phyloP scores from a whole-genome alignment of 331 rosid genomes.

The Malus hybrid region DNA sequence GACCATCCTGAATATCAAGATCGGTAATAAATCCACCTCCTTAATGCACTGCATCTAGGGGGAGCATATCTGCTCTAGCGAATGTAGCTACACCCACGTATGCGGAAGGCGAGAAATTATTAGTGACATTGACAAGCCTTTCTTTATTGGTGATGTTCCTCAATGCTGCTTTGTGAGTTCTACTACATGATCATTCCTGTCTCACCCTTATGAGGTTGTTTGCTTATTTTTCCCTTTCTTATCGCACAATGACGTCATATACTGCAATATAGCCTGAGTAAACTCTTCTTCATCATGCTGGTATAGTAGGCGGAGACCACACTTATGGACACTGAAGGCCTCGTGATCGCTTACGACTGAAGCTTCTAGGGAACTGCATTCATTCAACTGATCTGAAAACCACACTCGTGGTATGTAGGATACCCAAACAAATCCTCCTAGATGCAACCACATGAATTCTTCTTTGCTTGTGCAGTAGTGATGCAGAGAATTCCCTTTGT shows the following conservation, averaged over 20 bases:
- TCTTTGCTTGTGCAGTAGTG: constrained; percentile 4
- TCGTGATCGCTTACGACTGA: neutral
- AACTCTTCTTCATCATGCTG: neutral
- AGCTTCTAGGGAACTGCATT: neutral
- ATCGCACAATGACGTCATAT: neutral
- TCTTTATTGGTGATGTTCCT: no score
- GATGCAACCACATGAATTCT: constrained; percentile 2
- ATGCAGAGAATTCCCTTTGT: neutral
- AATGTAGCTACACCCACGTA: no score
- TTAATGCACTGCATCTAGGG: no score
- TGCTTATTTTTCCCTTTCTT: neutral
- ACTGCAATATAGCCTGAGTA: neutral
- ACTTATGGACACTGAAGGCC: neutral
- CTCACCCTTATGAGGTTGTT: no score
- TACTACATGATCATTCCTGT: no score
- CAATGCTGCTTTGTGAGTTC: no score
- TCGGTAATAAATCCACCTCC: no score
- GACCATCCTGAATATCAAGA: no score
- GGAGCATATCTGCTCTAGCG: no score
- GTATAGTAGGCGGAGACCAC: neutral
- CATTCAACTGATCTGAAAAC: neutral
- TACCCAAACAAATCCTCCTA: constrained; percentile 6
- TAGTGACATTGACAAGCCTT: neutral
- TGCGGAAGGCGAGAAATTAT: neutral
- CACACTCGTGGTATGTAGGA: constrained; percentile 5